phyloP scores from a whole-genome alignment of 1,139 yeast genomes.

The Candida freyschussii region DNA sequence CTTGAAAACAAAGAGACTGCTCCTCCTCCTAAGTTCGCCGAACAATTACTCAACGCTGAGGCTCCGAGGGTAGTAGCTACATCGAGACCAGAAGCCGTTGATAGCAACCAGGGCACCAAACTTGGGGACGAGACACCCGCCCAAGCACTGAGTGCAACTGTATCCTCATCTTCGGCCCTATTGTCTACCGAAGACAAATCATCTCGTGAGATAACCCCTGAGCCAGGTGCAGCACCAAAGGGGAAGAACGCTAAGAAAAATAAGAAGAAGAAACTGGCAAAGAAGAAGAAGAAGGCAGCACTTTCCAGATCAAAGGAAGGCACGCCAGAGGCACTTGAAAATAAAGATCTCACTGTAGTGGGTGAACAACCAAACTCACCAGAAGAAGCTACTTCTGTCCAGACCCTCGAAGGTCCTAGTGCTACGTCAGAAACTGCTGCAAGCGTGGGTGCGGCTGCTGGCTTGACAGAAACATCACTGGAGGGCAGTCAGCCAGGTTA shows the following conservation, averaged over 20 bases:
- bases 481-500: too few species aligned
- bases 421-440: too few species aligned
- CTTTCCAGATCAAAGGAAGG: conserved; percentile 13
- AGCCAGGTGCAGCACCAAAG: conserved; percentile 6
- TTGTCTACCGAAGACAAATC: conserved; percentile 5
- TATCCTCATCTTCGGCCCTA: conserved; percentile 7
- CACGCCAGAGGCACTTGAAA: conserved; percentile 14
- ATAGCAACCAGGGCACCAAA: too few species aligned
- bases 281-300: conserved; percentile 20
- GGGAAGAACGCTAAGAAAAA: conserved; percentile 23
- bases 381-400: too few species aligned
- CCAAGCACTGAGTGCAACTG: conserved; percentile 1
- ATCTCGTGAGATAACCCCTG: conserved; percentile 16
- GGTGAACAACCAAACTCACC: too few species aligned
- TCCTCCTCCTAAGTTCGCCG: conserved; percentile 1
- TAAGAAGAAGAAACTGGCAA: conserved; percentile 20
- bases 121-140: too few species aligned
- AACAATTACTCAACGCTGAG: background rate
- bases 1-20: too few species aligned
- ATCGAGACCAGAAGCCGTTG: background rate
- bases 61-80: conserved; percentile 1
- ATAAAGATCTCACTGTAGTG: conserved; percentile 8
- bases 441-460: conserved; percentile 4
- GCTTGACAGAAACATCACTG: conserved; percentile 1
- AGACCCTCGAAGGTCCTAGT: too few species aligned